Percentiles rank a stretch among this genome's conserved stretches.
phyloP scores from a whole-genome alignment of 306 rosid genomes.

The Potentilla sterilis region DNA sequence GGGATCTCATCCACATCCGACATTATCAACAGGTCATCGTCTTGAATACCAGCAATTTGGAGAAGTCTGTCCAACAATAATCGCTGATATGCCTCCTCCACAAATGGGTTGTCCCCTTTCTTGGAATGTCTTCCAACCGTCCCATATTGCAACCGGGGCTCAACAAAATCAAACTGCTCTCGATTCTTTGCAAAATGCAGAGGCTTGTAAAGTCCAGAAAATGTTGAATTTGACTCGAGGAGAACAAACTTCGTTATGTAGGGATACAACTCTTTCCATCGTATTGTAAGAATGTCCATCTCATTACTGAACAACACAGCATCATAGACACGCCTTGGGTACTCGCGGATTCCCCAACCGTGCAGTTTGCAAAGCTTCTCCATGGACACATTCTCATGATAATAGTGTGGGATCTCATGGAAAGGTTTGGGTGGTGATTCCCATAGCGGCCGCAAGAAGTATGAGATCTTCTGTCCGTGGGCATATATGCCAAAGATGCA shows the following conservation, averaged over 20 bases:
- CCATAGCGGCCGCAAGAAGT: conserved; percentile 97
- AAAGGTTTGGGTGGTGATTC: conserved; percentile 90
- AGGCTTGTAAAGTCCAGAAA: conserved; percentile 78
- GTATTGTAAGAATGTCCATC: conserved; percentile 75
- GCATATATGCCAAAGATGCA: conserved; percentile 65
- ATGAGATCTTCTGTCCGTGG: conserved; percentile 96
- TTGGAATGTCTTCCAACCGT: conserved; percentile 74
- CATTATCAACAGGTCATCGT: conserved; percentile 95
- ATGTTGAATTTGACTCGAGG: conserved; percentile 93
- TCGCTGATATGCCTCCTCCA: conserved; percentile 99
- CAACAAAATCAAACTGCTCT: conserved; percentile 67
- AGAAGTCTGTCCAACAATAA: conserved; percentile 89
- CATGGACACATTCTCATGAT: conserved; percentile 84
- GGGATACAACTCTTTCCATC: conserved; percentile 95
- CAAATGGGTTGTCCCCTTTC: conserved; percentile 91
- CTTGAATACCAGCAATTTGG: conserved; percentile 77
- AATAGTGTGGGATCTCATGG: conserved; percentile 81
- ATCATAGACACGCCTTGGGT: conserved; percentile 92
- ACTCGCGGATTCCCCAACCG: conserved; percentile 94
- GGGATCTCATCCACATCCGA: conserved; percentile 99
- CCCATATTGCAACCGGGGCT: conserved; percentile 80
- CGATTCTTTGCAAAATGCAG: conserved; percentile 55
- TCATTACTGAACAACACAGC: conserved; percentile 96
- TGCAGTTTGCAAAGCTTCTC: conserved; percentile 87
- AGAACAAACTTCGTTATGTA: conserved; percentile 81